Evolutionary conservation across 441 rosid species (phyloP), one percentile per base, ranked within the genome.

Genomic region (Arabidopsis hybrid): DNA sequence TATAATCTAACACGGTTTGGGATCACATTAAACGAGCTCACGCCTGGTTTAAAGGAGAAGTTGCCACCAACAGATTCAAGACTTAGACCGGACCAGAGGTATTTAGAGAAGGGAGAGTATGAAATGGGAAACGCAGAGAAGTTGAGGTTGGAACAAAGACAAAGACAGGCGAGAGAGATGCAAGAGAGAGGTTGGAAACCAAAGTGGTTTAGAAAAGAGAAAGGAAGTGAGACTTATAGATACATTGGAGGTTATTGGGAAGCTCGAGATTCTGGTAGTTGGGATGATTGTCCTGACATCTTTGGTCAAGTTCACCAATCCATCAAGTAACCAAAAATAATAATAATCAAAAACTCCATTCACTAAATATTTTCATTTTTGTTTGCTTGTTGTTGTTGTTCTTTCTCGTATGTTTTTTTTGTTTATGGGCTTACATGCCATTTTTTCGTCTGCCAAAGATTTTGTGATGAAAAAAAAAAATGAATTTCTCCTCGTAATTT

Each of bases 131-230:
- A 87, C 53, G 49, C 79, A 12, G 89, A 87, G 82, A 85, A 87
- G 83, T 70, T 83, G 79, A 74, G 91, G 72, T 74, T 87, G 47
- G 91, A 87, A 75, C 84, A 83, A 40, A 72, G 86, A 65, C 91
- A 87, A 57, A 29, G 26, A 35, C 87, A 85, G 86, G 86, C 91
- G 29, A 74, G 88, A 65, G 83, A 80, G 73, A 81, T 87, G 87
- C 91, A 87, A 57, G 91, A 87, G 55, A 83, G 85, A 12, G 91
- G 89, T 9, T 85, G 91, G 91, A 84, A 81, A 72, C 85, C 91
- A 10, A 83, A 71, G 59, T 87, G 91, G 91, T 87, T 87, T 67
- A 71, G 67, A 7, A 82, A 76, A 66, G 85, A 84, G n/a, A 73
- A 76, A 67, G 82, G 70, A 16, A 77, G 84, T 46, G 77, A 69